phyloP scores from a whole-genome alignment of 306 rosid genomes.

The Fagus crenata region DNA sequence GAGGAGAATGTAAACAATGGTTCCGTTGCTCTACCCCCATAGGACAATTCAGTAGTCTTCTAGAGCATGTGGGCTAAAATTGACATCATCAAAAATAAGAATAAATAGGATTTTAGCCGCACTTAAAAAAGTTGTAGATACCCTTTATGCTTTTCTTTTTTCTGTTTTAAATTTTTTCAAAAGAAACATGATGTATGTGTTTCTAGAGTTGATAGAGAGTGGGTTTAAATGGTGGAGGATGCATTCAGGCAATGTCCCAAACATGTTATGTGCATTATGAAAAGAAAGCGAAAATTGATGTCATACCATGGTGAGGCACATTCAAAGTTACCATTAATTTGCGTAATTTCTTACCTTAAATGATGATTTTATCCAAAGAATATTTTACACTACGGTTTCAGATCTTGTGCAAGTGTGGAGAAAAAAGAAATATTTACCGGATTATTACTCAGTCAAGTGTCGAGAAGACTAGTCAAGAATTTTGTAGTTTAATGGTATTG shows the following conservation, averaged over 20 bases:
- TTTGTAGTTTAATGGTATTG: too few relatives aligned
- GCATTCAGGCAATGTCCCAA: conserved; percentile 2
- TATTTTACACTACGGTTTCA: too few relatives aligned
- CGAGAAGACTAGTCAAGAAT: too few relatives aligned
- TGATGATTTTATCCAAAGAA: background rate
- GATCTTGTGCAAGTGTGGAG: background rate
- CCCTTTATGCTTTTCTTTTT: background rate
- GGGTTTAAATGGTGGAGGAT: conserved; percentile 1
- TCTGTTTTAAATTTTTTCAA: background rate
- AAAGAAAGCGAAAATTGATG: background rate
- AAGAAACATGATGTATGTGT: background rate
- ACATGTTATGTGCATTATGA: conserved; percentile 3
- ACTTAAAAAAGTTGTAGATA: conserved; percentile 2
- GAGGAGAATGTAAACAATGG: background rate
- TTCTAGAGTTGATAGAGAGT: background rate
- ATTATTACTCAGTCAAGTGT: too few relatives aligned
- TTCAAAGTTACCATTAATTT: background rate
- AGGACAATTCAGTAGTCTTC: background rate
- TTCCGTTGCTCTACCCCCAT: background rate
- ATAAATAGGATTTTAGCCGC: background rate
- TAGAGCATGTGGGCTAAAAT: conserved; percentile 8
- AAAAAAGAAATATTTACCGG: too few relatives aligned
- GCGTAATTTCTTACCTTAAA: conserved; percentile 17
- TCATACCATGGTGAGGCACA: background rate
- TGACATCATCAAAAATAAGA: background rate